Evolutionary conservation across 495 filamentous ascomycete species (phyloP), one percentile per base, ranked within the genome.

Genomic region (Trichoderma gamsii): DNA sequence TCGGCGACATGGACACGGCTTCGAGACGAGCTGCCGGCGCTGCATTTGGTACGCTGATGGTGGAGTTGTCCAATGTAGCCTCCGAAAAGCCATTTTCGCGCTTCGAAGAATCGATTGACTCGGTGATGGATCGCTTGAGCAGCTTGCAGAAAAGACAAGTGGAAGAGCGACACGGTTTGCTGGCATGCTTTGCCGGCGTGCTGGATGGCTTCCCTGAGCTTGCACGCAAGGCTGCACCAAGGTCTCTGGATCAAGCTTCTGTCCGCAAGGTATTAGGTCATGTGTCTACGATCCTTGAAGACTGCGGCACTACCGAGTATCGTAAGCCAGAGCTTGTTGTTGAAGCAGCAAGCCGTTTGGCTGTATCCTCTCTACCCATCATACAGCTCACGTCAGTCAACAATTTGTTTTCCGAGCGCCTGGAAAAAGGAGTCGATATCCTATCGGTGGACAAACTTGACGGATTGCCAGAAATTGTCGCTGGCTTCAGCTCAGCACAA

Each of bases 1-100:
- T 94, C 61, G 87, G 89, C 0, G 90, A 92, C 68, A 80, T 84
- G 51, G 93, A 97, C 76, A 82, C 86, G 1, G 80, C 83, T 11
- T 89, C 91, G 21, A 83, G 95, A 68, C 84, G 90, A 72, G 81
- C 85, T 52, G 90, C 92, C 43, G 92, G 91, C 0, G 74, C 73
- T 8, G 86, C 89, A 0, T 86, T 94, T 68, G 91, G 91, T 9
- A 72, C 70, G 5, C 72, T 95, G 32, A 84, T 84, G 27, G 73
- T 72, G 32, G 75, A 82, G 68, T 66, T 82, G 18, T 41, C 65
- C 12, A 71, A 78, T 16, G 25, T 23, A 12, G 66, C 59, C 5
- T 64, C 67, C 0, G 43, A 70, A 0, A 68, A 74, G 64, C 71
- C 77, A 1, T 66, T 79, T 18, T 67, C 70, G 5, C 67, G 77